Evolutionary conservation across 2,329 filamentous ascomycete genomes (phyloP), one percentile per base, ranked within the genome.

Genomic region (Fusarium cyanostomum): DNA sequence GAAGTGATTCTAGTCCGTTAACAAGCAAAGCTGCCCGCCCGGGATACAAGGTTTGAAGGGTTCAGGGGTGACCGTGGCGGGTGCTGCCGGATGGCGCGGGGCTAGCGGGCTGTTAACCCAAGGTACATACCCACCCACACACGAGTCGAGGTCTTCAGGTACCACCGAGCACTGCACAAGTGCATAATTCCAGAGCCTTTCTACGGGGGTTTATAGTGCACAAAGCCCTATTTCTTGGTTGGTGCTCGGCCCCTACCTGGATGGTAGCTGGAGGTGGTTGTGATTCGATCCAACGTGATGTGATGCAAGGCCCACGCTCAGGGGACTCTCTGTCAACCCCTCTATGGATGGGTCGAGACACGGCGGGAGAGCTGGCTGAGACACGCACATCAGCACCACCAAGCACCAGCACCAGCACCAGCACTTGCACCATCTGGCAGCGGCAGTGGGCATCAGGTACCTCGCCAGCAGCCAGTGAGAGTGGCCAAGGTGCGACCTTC

Each of bases 1-100:
- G 13, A 11, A 45, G 16, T 28, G 35, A 37, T 49, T 31, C 9
- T 28, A 12, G 41, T n/a, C 12, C 3, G 18, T 28, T 27, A 48
- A 46, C 43, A 52, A 46, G n/a, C 21, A 62, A 28, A 56, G 21
- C 41, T 44, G 38, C 45, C 42, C 53, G 41, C 34, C 44, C 56
- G 45, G 30, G 62, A 64, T 49, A 49, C 51, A 49, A 38, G 45
- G 38, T 31, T 57, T 59, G 49, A 44, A 66, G 62, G 58, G 62
- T 66, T 65, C 62, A 63, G 59, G 62, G 62, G 41, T 67, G 49
- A 39, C 52, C 55, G 46, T 61, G 59, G 56, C 63, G 64, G 64
- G 63, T 67, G 63, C 64, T 66, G 64, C 64, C 64, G 64, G 64
- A 67, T 61, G 53, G 64, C 63, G 64, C 64, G 64, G 63, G 64